phyloP scores from a whole-genome alignment of 805 yeast genomes.

The Candida caryicola region DNA sequence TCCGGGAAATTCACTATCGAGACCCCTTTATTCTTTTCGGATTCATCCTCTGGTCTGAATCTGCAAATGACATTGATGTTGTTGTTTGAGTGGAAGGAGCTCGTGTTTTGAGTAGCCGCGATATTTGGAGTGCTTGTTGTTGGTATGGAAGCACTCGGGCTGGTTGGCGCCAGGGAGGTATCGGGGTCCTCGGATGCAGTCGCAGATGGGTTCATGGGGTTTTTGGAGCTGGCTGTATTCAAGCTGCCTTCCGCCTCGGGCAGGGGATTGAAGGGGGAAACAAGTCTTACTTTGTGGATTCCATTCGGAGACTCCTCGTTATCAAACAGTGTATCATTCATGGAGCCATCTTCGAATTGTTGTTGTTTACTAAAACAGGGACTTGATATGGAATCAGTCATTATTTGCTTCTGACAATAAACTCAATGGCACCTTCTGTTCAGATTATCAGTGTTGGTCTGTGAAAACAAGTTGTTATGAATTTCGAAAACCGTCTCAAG shows the following conservation, averaged over 20 bases:
- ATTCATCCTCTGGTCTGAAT: conserved; percentile 55
- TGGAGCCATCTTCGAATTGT: conserved; percentile 3
- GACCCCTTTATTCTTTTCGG: conserved; percentile 25
- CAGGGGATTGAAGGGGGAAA: conserved; percentile 6
- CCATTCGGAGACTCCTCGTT: neutral
- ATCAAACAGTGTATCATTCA: conserved; percentile 4
- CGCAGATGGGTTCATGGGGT: too few species aligned
- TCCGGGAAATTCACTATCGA: conserved; percentile 22
- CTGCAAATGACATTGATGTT: conserved; percentile 70
- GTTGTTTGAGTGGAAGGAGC: conserved; percentile 11
- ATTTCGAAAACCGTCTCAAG: too few species aligned
- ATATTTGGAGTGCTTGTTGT: neutral
- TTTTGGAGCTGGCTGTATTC: too few species aligned
- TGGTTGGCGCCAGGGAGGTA: neutral
- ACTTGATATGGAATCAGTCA: conserved; percentile 2
- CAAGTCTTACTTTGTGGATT: neutral
- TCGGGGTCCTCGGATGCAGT: neutral
- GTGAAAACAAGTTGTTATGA: too few species aligned
- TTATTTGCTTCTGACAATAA: too few species aligned
- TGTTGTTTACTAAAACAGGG: neutral
- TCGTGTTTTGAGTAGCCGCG: conserved; percentile 1
- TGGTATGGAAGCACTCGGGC: neutral
- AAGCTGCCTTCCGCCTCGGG: neutral
- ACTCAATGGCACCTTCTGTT: too few species aligned
- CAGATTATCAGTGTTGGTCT: too few species aligned